Percentiles rank a stretch among this genome's conserved stretches.
These are phyloP conservation scores for Murraya paniculata DNA, from an alignment of 345 rosid species.

Conservation along the genomic window DNA sequence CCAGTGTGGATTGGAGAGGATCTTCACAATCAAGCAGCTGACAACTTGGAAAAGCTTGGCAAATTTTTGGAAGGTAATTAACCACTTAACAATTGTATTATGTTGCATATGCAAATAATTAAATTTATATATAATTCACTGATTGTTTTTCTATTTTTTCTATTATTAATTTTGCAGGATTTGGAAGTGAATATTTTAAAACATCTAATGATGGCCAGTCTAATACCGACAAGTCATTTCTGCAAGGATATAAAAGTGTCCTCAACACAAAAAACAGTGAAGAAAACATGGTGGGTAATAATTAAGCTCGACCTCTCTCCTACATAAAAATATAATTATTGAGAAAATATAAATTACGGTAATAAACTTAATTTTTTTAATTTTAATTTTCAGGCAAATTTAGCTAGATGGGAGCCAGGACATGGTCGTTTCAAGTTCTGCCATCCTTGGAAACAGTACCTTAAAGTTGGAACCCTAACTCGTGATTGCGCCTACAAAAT, in stretches of 20 bases:
- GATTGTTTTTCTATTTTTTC: too few species aligned
- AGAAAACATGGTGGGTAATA: conserved; percentile 32
- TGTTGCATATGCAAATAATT: too few species aligned
- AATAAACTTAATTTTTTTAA: background rate
- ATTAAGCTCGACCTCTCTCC: background rate
- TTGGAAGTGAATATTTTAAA: conserved; percentile 23
- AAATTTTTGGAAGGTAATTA: conserved; percentile 31
- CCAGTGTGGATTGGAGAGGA: conserved; percentile 43
- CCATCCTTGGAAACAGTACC: conserved; percentile 48
- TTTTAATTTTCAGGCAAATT: background rate
- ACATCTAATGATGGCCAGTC: background rate
- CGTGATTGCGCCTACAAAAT: conserved; percentile 38
- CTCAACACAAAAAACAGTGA: conserved; percentile 31
- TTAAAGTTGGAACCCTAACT: conserved; percentile 29
- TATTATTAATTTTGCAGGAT: conserved; percentile 7
- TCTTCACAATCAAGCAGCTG: conserved; percentile 32
- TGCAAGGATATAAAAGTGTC: conserved; percentile 25
- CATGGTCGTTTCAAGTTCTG: conserved; percentile 43
- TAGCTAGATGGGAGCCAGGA: conserved; percentile 49
- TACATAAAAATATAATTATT: background rate
- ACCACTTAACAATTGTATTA: background rate
- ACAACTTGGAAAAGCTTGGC: conserved; percentile 33
- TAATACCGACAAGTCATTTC: conserved; percentile 3
- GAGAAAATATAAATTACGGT: too few species aligned
- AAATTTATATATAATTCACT: too few species aligned